Evolutionary conservation across 2,329 filamentous ascomycete species (phyloP).

Genomic region (Botrytis pseudocinerea): DNA sequence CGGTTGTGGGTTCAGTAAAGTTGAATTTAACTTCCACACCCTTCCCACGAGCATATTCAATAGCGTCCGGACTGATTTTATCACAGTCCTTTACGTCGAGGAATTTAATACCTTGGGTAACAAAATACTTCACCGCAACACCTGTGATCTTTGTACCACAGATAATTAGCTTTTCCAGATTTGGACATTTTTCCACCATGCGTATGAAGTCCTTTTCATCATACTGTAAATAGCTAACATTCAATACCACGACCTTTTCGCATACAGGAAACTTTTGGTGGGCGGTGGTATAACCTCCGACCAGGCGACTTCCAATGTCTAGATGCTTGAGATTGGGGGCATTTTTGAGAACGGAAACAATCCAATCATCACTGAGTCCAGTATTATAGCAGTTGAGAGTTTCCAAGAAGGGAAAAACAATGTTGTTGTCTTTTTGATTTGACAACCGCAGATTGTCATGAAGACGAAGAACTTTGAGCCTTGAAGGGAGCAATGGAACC

Average conservation of each 20-base stretch:
- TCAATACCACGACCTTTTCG: slow-evolving; percentile 34
- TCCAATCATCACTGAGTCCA: slow-evolving; percentile 30
- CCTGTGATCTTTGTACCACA: slow-evolving; percentile 39
- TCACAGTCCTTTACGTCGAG: slow-evolving; percentile 37
- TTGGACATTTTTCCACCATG: slow-evolving; percentile 34
- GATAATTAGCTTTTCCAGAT: slow-evolving; percentile 36
- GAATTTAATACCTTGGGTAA: slow-evolving; percentile 35
- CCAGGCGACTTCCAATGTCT: slow-evolving; percentile 30
- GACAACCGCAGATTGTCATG: slow-evolving; percentile 23
- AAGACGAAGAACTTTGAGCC: slow-evolving; percentile 35
- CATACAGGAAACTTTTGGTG: slow-evolving; percentile 31
- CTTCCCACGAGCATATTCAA: slow-evolving; percentile 39
- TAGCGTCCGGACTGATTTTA: slow-evolving; percentile 37
- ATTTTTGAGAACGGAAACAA: slow-evolving; percentile 25
- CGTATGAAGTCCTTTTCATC: slow-evolving; percentile 30
- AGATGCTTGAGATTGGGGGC: slow-evolving; percentile 34
- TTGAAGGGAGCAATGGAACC: slow-evolving; percentile 35
- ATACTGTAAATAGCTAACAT: slow-evolving; percentile 25
- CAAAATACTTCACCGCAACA: slow-evolving; percentile 40
- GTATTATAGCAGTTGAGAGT: slow-evolving; percentile 34
- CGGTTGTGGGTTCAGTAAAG: slow-evolving; percentile 2
- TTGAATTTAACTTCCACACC: slow-evolving; percentile 35
- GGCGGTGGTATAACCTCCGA: slow-evolving; percentile 16
- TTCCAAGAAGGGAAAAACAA: slow-evolving; percentile 35
- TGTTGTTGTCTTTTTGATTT: not conserved